A percentile compares a stretch with the other conserved stretches of the same genome.
phyloP scores from a whole-genome alignment of 2,329 filamentous ascomycete species.

The Cordyceps tenuipes region DNA sequence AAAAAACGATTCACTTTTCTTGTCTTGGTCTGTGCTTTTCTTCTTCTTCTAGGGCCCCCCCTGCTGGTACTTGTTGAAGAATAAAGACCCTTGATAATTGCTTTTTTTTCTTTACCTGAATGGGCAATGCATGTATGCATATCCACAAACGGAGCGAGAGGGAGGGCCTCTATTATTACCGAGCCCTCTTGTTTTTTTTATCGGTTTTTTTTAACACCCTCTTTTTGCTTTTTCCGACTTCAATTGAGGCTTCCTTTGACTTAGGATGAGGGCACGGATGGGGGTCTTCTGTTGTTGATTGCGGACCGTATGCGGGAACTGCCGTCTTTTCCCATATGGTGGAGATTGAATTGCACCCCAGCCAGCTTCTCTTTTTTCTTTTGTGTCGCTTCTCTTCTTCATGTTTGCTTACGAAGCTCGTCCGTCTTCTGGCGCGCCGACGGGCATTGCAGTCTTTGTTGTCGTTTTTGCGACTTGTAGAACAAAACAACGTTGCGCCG shows the following conservation, averaged over 20 bases:
- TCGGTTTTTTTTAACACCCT: no score
- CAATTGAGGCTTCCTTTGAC: not conserved
- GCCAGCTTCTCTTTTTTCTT: no score
- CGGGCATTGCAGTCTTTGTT: not conserved
- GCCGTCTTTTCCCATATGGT: not conserved
- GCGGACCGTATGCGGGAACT: slow-evolving; percentile 7
- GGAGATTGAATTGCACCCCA: slow-evolving; percentile 2
- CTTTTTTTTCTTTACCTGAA: not conserved
- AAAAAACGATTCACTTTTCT: not conserved
- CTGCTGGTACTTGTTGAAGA: not conserved
- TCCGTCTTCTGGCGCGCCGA: no score
- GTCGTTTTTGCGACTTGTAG: not conserved
- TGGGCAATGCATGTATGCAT: not conserved
- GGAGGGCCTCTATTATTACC: no score
- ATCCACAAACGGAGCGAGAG: not conserved
- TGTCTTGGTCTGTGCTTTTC: not conserved
- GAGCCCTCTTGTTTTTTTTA: not conserved
- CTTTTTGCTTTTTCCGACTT: not conserved
- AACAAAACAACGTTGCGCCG: not conserved
- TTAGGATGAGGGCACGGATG: slow-evolving; percentile 7
- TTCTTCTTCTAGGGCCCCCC: not conserved
- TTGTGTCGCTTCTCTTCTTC: not conserved
- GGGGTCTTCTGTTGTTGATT: not conserved
- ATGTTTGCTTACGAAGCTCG: not conserved
- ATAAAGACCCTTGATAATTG: not conserved